Conservation (phyloP, 441 rosid species). For the Pelargonium australe region DNA sequence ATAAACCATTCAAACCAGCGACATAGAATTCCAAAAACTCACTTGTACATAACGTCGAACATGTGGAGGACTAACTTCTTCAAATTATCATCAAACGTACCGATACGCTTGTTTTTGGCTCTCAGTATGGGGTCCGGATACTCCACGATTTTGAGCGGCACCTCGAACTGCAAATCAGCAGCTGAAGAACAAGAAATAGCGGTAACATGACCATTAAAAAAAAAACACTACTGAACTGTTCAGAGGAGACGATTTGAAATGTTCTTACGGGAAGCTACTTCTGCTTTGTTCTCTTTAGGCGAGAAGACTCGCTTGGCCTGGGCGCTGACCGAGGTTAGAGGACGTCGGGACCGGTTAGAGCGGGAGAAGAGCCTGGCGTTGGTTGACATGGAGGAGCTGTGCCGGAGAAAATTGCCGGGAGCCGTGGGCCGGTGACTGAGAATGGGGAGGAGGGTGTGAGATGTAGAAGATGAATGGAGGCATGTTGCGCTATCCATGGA, state of each 20-base stretch:
- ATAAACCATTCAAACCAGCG: not conserved
- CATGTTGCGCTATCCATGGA: slow-evolving; percentile 41
- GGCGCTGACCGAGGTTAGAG: slow-evolving; percentile 26
- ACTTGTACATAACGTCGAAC: slow-evolving; percentile 95
- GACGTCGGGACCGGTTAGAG: slow-evolving; percentile 23
- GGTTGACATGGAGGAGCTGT: slow-evolving; percentile 25
- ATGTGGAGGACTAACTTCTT: slow-evolving; percentile 69
- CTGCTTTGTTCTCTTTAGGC: slow-evolving; percentile 19
- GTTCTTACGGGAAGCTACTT: slow-evolving; percentile 37
- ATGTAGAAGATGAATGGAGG: slow-evolving; percentile 32
- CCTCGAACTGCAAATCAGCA: slow-evolving; percentile 59
- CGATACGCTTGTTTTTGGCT: slow-evolving; percentile 62
- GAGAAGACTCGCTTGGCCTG: slow-evolving; percentile 51
- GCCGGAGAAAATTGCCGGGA: slow-evolving; percentile 16
- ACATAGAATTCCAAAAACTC: slow-evolving; percentile 22
- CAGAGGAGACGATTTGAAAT: not conserved
- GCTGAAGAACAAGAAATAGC: slow-evolving; percentile 23
- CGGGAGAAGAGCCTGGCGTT: slow-evolving; percentile 25
- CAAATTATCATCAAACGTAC: slow-evolving; percentile 60
- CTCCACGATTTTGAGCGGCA: slow-evolving; percentile 66
- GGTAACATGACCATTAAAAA: not conserved
- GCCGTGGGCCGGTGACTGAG: slow-evolving; percentile 26
- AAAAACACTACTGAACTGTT: not conserved
- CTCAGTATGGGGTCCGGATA: slow-evolving; percentile 83
- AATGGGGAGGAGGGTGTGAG: slow-evolving; percentile 37